Percentiles rank a stretch among this genome's conserved stretches.
Evolutionary conservation across 2,329 filamentous ascomycete genomes (phyloP).

Genomic region (Fusarium sp.): DNA sequence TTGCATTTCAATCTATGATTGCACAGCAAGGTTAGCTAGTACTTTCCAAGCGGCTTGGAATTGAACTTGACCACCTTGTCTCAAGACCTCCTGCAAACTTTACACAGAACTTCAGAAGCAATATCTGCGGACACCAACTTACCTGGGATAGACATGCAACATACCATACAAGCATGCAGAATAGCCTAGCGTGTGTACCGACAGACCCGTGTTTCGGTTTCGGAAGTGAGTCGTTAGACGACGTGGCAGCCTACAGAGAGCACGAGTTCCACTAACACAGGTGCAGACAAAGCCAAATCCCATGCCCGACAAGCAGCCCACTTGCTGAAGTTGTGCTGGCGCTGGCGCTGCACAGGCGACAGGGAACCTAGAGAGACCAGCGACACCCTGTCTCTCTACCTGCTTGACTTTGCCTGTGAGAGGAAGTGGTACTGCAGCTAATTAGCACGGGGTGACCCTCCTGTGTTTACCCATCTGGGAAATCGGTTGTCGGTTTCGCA

Average conservation of each 20-base stretch:
- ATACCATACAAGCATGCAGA: slow-evolving; percentile 2
- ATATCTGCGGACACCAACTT: neutral
- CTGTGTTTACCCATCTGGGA: slow-evolving; percentile 21
- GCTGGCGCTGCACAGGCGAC: slow-evolving; percentile 16
- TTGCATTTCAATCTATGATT: neutral
- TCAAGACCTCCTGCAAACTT: slow-evolving; percentile 1
- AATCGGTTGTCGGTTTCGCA: slow-evolving; percentile 16
- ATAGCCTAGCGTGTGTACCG: slow-evolving; percentile 10
- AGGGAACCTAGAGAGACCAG: slow-evolving; percentile 2
- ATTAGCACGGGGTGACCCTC: slow-evolving; percentile 13
- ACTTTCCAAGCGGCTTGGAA: neutral
- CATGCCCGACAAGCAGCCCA: slow-evolving; percentile 15
- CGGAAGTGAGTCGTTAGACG: slow-evolving; percentile 32
- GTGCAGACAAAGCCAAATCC: slow-evolving; percentile 14
- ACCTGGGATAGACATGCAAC: slow-evolving; percentile 1
- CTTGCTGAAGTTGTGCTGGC: slow-evolving; percentile 17
- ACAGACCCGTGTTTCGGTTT: slow-evolving; percentile 31
- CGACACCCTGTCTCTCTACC: neutral
- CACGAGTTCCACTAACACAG: slow-evolving; percentile 22
- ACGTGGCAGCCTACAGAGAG: slow-evolving; percentile 40
- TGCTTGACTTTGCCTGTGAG: slow-evolving; percentile 1
- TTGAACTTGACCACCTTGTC: slow-evolving; percentile 9
- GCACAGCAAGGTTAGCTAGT: neutral
- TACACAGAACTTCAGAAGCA: neutral
- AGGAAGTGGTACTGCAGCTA: slow-evolving; percentile 1